Evolutionary conservation across 441 rosid genomes (phyloP), one percentile per base, ranked within the genome.

Genomic region (Erodium trifolium): DNA sequence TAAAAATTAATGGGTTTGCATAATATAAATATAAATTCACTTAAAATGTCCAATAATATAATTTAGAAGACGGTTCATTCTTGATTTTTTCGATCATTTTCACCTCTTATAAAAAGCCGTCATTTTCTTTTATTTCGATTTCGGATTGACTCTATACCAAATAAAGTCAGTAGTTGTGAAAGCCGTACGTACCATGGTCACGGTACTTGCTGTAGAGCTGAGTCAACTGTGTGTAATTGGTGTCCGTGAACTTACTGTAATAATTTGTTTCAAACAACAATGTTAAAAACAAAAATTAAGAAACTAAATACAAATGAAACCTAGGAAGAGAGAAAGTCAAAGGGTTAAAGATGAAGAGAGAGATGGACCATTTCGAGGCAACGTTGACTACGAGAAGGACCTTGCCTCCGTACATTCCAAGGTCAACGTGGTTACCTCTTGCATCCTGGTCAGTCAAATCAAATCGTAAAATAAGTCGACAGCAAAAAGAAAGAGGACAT

Each of bases 381-480:
- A 93, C 97, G 70, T 93, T 93, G 72, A 90, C 98, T 27, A 93
- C 76, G 66, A 93, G 91, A 45, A 90, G 85, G 75, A 86, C 89
- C 80, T 89, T 93, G 29, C 97, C 97, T 76, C 82, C 85, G 81
- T 83, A 90, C 59, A 71, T 69, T 77, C 87, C 80, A 65, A 93
- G 86, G 70, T 90, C 85, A 37, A 89, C 86, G 27, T 86, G 94
- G 70, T 78, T 79, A 43, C 96, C 96, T 43, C 76, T 79, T 75
- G 73, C 74, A 72, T 89, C 90, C 98, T 92, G 82, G 66, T 14
- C 60, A 37, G 23, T 43, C 47, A 6, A 41, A 41, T 41, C 47
- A 41, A 41, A 41, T 6, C 11, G 11, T 6, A 41, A 41, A 41
- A 41, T 41, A 5, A 41, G 12, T 6, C 12, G 8, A 41, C 9